Evolutionary conservation across 331 rosid genomes (phyloP).

Genomic region (Malus hybrid): DNA sequence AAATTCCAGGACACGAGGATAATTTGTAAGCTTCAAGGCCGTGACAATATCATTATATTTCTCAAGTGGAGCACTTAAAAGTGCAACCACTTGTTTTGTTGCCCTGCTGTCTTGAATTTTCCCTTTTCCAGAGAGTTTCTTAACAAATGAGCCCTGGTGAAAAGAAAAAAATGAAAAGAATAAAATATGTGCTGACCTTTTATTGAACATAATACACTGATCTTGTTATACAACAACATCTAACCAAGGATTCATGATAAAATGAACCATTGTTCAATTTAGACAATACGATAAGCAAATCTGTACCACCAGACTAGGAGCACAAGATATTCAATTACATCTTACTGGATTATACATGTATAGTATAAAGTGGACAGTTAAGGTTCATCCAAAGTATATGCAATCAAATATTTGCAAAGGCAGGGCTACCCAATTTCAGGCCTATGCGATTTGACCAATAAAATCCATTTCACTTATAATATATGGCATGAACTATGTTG

Average conservation of each 20-base stretch:
- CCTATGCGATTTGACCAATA: background rate
- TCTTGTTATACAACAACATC: too few species aligned
- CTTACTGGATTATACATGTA: background rate
- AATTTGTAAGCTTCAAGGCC: slow-evolving; percentile 88
- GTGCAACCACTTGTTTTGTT: slow-evolving; percentile 93
- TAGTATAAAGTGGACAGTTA: background rate
- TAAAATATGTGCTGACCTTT: background rate
- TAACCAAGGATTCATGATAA: too few species aligned
- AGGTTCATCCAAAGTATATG: background rate
- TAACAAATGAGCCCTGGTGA: slow-evolving; percentile 84
- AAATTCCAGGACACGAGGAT: slow-evolving; percentile 86
- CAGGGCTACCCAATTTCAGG: background rate
- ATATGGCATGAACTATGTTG: too few species aligned
- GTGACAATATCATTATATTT: slow-evolving; percentile 95
- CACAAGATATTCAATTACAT: background rate
- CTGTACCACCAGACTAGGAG: background rate
- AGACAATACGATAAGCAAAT: background rate
- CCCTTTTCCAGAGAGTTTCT: slow-evolving; percentile 87
- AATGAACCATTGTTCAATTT: background rate
- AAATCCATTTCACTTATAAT: background rate
- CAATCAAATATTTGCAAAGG: background rate
- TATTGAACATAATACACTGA: background rate
- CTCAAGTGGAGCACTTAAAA: slow-evolving; percentile 96
- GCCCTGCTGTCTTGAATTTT: slow-evolving; percentile 84
- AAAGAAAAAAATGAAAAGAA: slow-evolving; percentile 11